Percentiles rank a stretch among this genome's conserved stretches.
Conservation (phyloP, 257 asterid species). For the Penstemon eatonii region DNA sequence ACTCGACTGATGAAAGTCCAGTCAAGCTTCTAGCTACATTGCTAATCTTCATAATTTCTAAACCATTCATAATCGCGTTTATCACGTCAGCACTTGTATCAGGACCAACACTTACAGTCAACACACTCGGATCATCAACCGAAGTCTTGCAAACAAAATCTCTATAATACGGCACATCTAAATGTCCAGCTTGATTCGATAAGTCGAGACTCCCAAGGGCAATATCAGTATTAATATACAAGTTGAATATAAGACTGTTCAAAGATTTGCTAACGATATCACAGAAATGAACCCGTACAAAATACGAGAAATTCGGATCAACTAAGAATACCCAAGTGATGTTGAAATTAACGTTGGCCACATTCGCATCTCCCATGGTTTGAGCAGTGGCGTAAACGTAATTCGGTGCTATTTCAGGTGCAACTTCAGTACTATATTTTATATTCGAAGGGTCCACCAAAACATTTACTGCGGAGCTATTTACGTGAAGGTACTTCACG, state of each 20-base stretch:
- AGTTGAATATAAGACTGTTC: constrained; percentile 56
- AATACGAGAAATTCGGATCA: constrained; percentile 57
- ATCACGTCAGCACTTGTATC: constrained; percentile 40
- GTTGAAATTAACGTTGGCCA: constrained; percentile 59
- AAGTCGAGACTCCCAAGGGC: constrained; percentile 55
- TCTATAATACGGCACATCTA: constrained; percentile 55
- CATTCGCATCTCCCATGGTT: constrained; percentile 69
- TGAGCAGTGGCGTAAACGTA: constrained; percentile 72
- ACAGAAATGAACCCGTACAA: constrained; percentile 67
- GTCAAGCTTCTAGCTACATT: constrained; percentile 60
- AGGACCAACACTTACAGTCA: constrained; percentile 69
- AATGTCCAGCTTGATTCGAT: constrained; percentile 46
- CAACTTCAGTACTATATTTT: constrained; percentile 39
- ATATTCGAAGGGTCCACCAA: constrained; percentile 55
- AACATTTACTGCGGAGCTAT: constrained; percentile 55
- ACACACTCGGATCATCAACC: constrained; percentile 32
- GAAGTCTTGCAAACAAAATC: constrained; percentile 51
- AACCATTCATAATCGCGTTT: constrained; percentile 69
- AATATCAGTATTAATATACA: constrained; percentile 54
- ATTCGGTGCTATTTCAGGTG: constrained; percentile 67
- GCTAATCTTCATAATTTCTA: constrained; percentile 75
- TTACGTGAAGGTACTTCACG: constrained; percentile 62
- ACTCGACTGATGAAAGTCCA: constrained; percentile 53
- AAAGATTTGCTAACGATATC: constrained; percentile 69
- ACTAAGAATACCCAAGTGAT: constrained; percentile 72